Evolutionary conservation across 1,139 yeast genomes (phyloP).

Genomic region (Pichia kudriavzevii): DNA sequence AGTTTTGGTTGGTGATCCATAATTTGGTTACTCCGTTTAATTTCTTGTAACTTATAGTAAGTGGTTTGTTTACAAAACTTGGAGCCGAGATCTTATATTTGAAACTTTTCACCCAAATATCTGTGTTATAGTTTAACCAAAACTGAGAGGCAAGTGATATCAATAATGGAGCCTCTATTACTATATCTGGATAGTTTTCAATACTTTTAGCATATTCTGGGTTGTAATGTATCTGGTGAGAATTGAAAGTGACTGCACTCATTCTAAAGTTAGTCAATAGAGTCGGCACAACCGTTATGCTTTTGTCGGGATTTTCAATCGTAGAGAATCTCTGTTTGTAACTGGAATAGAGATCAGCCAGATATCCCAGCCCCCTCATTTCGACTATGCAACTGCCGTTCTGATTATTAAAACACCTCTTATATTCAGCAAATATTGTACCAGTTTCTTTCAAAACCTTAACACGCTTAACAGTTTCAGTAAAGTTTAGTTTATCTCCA

Average conservation of each 20-base stretch:
- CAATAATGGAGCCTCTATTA: slow-evolving; percentile 80
- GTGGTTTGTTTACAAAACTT: slow-evolving; percentile 20
- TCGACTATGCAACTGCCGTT: slow-evolving; percentile 23
- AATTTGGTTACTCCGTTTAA: background rate
- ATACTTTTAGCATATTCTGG: slow-evolving; percentile 37
- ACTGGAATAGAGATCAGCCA: slow-evolving; percentile 23
- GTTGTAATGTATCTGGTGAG: slow-evolving; percentile 79
- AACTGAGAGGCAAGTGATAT: slow-evolving; percentile 52
- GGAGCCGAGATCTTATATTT: slow-evolving; percentile 26
- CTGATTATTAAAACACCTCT: slow-evolving; percentile 17
- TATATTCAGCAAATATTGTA: slow-evolving; percentile 22
- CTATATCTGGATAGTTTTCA: slow-evolving; percentile 55
- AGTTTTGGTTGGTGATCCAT: slow-evolving; percentile 12
- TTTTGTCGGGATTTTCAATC: background rate
- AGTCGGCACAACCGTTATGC: slow-evolving; percentile 18
- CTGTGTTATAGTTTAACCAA: slow-evolving; percentile 25
- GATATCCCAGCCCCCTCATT: slow-evolving; percentile 30
- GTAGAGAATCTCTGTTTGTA: background rate
- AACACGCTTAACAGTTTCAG: slow-evolving; percentile 32
- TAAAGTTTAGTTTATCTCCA: slow-evolving; percentile 34
- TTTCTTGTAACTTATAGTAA: slow-evolving; percentile 9
- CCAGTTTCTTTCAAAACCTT: slow-evolving; percentile 12
- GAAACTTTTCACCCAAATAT: slow-evolving; percentile 6
- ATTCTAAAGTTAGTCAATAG: slow-evolving; percentile 38
- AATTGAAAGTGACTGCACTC: slow-evolving; percentile 69